Conservation (phyloP, 2,329 filamentous ascomycete species). For the Macrophomina tecta region DNA sequence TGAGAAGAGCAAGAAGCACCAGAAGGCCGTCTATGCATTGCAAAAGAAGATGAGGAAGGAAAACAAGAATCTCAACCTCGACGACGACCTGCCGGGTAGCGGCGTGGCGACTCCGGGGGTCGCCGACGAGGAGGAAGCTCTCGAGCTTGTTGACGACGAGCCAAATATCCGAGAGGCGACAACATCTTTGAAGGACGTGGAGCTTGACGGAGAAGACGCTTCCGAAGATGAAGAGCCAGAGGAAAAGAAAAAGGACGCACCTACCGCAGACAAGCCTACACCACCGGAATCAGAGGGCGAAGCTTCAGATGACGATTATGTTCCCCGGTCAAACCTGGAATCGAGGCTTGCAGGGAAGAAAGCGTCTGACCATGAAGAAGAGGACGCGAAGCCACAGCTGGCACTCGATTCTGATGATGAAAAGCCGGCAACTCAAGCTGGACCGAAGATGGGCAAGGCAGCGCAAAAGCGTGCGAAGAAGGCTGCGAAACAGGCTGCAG, state of each 20-base stretch:
- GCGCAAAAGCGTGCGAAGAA: slow-evolving; percentile 55
- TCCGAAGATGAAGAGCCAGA: slow-evolving; percentile 41
- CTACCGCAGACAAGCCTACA: background rate
- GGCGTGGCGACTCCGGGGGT: slow-evolving; percentile 42
- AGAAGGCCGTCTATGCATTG: slow-evolving; percentile 82
- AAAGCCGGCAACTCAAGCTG: slow-evolving; percentile 27
- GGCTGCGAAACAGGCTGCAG: slow-evolving; percentile 49
- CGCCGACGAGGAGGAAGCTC: slow-evolving; percentile 35
- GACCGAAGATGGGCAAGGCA: slow-evolving; percentile 54
- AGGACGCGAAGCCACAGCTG: background rate
- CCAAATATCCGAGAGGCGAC: slow-evolving; percentile 21
- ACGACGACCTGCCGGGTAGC: slow-evolving; percentile 43
- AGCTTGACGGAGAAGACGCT: slow-evolving; percentile 42
- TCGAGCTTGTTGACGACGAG: slow-evolving; percentile 32
- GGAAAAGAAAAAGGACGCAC: background rate
- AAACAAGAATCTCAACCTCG: slow-evolving; percentile 64
- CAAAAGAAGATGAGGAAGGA: slow-evolving; percentile 84
- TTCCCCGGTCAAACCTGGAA: slow-evolving; percentile 44
- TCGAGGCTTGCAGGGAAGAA: slow-evolving; percentile 37
- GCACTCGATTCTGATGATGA: slow-evolving; percentile 25
- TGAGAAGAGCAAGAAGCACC: slow-evolving; percentile 95
- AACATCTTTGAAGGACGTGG: slow-evolving; percentile 27
- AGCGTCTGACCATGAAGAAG: background rate
- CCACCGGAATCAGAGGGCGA: slow-evolving; percentile 29
- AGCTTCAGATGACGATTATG: slow-evolving; percentile 39